These are phyloP conservation scores for Aspergillus brunneoviolaceus DNA, from an alignment of 2,329 filamentous ascomycete species.

Conservation along the genomic window DNA sequence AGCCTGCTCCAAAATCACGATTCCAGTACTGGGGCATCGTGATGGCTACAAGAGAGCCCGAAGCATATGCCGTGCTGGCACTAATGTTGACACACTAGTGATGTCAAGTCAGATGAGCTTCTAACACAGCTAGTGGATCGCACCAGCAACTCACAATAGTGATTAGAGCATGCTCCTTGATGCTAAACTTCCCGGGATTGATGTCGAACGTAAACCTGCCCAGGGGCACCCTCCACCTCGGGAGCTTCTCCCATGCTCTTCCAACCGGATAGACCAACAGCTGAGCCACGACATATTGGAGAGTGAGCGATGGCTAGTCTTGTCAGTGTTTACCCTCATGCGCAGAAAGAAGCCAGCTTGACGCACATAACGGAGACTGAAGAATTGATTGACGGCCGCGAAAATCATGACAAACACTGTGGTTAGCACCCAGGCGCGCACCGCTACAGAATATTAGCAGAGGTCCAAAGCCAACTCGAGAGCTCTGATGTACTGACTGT, in stretches of 20 bases:
- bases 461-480: neutral
- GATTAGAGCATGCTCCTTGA: conserved; percentile 27
- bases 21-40: conserved; percentile 37
- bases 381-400: conserved; percentile 27
- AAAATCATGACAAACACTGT: conserved; percentile 28
- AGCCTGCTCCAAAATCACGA: conserved; percentile 33
- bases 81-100: conserved; percentile 32
- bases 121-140: neutral
- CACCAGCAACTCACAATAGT: conserved; percentile 19
- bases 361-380: conserved; percentile 27
- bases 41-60: conserved; percentile 34
- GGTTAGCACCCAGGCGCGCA: conserved; percentile 32
- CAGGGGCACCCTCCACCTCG: conserved; percentile 23
- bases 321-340: neutral
- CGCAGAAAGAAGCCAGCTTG: neutral
- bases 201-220: conserved; percentile 22
- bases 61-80: conserved; percentile 26
- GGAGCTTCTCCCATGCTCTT: conserved; percentile 24
- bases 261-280: conserved; percentile 23
- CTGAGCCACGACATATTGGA: conserved; percentile 27
- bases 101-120: neutral
- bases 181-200: conserved; percentile 23
- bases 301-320: conserved; percentile 21
- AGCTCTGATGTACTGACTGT: conserved; percentile 23
- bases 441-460: conserved; percentile 19